Percentiles rank a stretch among this genome's conserved stretches.
Conservation (phyloP, 208 protist genomes). For the Acanthamoeba lenticulata region DNA sequence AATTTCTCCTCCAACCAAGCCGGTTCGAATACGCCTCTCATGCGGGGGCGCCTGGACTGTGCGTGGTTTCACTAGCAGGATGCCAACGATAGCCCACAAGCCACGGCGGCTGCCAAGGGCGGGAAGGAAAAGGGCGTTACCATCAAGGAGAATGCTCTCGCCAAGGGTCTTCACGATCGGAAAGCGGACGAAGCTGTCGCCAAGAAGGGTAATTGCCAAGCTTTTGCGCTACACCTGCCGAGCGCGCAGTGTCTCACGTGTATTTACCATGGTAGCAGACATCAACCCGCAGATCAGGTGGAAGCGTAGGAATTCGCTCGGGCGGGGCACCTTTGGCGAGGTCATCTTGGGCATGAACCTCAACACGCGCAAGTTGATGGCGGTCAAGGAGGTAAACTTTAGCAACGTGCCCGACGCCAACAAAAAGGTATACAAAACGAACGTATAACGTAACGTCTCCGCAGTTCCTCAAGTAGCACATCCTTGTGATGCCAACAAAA, state of each 20-base stretch:
- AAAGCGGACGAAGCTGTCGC: not conserved
- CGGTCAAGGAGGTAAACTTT: constrained; percentile 56
- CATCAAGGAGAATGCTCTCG: constrained; percentile 15
- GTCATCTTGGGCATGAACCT: constrained; percentile 57
- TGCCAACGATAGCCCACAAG: not conserved
- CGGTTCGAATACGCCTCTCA: no score
- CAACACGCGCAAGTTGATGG: constrained; percentile 25
- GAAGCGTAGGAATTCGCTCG: constrained; percentile 35
- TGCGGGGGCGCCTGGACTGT: not conserved
- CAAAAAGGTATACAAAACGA: no score
- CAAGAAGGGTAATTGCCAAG: not conserved
- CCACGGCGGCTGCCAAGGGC: not conserved
- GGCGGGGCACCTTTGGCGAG: constrained; percentile 45
- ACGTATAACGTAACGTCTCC: no score
- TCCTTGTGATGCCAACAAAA: not conserved
- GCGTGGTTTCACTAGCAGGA: not conserved
- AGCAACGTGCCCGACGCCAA: not conserved
- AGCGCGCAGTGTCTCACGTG: not conserved
- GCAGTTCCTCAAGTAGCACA: not conserved
- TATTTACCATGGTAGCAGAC: not conserved
- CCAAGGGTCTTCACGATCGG: not conserved
- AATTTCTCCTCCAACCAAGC: not conserved
- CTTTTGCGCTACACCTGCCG: not conserved
- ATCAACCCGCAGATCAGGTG: constrained; percentile 4
- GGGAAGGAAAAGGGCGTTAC: constrained; percentile 6